Evolutionary conservation across 805 yeast species (phyloP), one percentile per base, ranked within the genome.

Genomic region (Lachancea nothofagi): DNA sequence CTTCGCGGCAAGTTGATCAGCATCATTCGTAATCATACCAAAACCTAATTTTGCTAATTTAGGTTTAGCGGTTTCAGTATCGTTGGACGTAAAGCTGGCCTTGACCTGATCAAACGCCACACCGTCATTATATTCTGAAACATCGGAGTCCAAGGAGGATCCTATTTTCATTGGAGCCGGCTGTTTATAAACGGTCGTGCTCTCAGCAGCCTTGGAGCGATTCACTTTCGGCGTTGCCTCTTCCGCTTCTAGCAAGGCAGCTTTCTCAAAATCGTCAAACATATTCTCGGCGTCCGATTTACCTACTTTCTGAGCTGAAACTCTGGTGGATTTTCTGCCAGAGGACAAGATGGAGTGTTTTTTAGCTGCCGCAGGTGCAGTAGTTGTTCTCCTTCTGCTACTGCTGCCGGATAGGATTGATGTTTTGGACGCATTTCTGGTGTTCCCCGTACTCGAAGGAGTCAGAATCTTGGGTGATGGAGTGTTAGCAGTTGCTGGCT

Each of bases 31-130:
- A 5, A 78, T 75, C 94, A 87, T 89, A 51, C 97, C 97, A 55
- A 88, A 88, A 0, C 96, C 96, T 46, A 88, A 69, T 57, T 75
- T 82, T 44, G 93, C 93, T 59, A 85, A 80, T 46, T 78, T 70
- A 47, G 82, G 88, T 7, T 85, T 73, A 23, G 78, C 68, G 40
- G 68, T 69, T 41, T 71, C 71, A 48, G 71, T 72, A 54, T 47
- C 28, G 21, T 42, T 29, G 2, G 35, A 27, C 8, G 38, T 21
- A 7, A 33, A 44, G 23, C 57, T 57, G 2, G 56, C 53, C 6
- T 36, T 40, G 15, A 43, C 28, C 30, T 43, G 41, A 27, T 43
- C 46, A 24, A 43, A 43, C 6, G 46, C 33, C 13, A 43, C 28
- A 14, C 46, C 46, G 19, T 43, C 46, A 53, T 47, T 33, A 40